Evolutionary conservation across 169 alveolate genomes (phyloP), one percentile per base, ranked within the genome.

Genomic region (Plasmodium gaboni): DNA sequence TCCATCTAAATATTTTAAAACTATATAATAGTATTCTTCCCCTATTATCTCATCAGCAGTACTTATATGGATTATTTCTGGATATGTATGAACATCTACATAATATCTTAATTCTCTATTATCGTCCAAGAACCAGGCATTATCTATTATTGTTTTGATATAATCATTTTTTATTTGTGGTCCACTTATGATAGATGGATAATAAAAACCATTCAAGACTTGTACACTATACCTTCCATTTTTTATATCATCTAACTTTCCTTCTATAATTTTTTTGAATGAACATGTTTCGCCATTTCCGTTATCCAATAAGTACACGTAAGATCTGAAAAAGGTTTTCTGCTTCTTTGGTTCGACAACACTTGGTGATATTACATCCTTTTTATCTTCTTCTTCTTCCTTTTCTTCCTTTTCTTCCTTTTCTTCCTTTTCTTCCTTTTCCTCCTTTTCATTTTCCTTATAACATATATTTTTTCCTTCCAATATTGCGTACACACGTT

Each of bases 131-230:
- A 10, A 24, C 86, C 86, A 73, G 44, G 86, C 15, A 19, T 73
- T 44, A 7, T 73, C 32, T n/a, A 73, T 53, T 19, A 73, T 55
- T 22, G 24, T 19, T 22, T 46, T 55, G 8, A 51, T 10, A n/a
- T 73, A 24, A 6, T 55, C 69, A 17, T 55, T 32, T 19, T 26
- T 55, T 13, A 73, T 42, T n/a, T 13, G 12, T 19, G 86, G 60
- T 4, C 86, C 86, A 17, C 22, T 7, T 1, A 73, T 4, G 2
- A 13, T 24, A 1, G 86, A 55, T 73, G 46, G 17, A 44, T 53
- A 15, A 46, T 73, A 73, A 15, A 60, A 51, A 22, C 69, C 86
- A 38, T 73, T 73, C 53, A 53, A 17, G 1, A 73, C 86, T 4
- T 57, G 28, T 57, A 73, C 71, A 5, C n/a, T 28, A 61, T 73